A percentile compares a stretch with the other conserved stretches of the same genome.
Conservation (phyloP, 164 flowering plant genomes). For the Echeveria elegans region DNA sequence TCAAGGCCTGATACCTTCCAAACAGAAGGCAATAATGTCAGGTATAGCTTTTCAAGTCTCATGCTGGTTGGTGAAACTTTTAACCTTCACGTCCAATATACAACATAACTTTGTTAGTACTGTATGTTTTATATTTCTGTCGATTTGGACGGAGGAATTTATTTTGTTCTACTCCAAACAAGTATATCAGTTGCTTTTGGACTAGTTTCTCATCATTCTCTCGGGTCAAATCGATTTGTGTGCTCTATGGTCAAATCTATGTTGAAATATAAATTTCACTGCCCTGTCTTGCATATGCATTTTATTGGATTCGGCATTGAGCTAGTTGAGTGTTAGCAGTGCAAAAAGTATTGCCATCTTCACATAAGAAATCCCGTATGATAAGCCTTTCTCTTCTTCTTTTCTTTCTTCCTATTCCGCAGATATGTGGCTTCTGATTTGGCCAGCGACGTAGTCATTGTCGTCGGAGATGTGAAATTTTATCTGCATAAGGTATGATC, state of each 20-base stretch:
- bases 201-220: not conserved
- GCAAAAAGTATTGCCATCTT: no score
- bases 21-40: conserved; percentile 59
- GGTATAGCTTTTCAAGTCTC: conserved; percentile 29
- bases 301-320: no score
- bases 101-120: not conserved
- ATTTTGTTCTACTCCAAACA: no score
- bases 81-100: not conserved
- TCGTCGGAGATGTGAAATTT: conserved; percentile 52
- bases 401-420: conserved; percentile 12
- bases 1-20: conserved; percentile 89
- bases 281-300: not conserved
- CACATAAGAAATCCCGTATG: no score
- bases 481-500: not conserved
- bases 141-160: not conserved
- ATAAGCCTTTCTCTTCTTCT: no score
- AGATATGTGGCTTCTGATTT: conserved; percentile 84
- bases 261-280: not conserved
- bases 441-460: conserved; percentile 59
- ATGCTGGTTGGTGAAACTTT: not conserved
- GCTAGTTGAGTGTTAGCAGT: no score
- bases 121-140: not conserved
- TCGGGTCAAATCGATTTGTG: not conserved
- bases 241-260: not conserved
- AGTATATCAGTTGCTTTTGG: not conserved